phyloP scores from a whole-genome alignment of 805 yeast genomes.

The Myxozyma vanderwaltii region DNA sequence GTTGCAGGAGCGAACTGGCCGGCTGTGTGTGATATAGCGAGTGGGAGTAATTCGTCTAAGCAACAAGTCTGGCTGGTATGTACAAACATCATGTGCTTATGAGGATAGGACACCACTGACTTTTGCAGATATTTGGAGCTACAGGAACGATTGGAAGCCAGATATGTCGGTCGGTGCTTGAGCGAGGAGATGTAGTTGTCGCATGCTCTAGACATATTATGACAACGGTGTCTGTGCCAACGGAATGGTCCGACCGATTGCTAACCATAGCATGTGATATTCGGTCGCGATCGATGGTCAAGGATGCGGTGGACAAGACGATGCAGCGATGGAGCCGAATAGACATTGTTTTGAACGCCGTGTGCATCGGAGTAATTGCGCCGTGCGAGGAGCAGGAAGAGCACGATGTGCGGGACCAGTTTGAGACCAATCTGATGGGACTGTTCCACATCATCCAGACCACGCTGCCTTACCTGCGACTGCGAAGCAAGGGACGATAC shows the following conservation, averaged over 20 bases:
- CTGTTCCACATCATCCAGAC: constrained; percentile 37
- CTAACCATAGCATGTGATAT: constrained; percentile 33
- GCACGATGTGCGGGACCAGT: constrained; percentile 36
- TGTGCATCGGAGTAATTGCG: constrained; percentile 34
- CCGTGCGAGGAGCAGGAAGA: constrained; percentile 39
- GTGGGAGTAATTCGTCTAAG: constrained; percentile 3
- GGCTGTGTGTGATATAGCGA: constrained; percentile 21
- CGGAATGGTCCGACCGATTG: constrained; percentile 30
- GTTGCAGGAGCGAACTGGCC: constrained; percentile 27
- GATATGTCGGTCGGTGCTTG: constrained; percentile 33
- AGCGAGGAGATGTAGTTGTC: constrained; percentile 36
- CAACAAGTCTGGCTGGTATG: constrained; percentile 34
- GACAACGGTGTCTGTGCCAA: constrained; percentile 18
- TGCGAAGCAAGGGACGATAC: constrained; percentile 31
- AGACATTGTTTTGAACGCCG: constrained; percentile 37
- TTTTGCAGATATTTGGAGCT: constrained; percentile 35
- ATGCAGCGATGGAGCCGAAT: constrained; percentile 34
- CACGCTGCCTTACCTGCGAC: constrained; percentile 33
- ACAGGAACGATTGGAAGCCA: constrained; percentile 37
- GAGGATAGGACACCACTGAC: too few species aligned
- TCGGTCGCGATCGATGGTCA: constrained; percentile 29
- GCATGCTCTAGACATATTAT: constrained; percentile 31
- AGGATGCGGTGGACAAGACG: constrained; percentile 34
- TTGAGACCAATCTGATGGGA: constrained; percentile 39
- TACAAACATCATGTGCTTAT: too few species aligned